Evolutionary conservation across 176 grass and related monocot species (phyloP).

Genomic region (Themeda triandra): DNA sequence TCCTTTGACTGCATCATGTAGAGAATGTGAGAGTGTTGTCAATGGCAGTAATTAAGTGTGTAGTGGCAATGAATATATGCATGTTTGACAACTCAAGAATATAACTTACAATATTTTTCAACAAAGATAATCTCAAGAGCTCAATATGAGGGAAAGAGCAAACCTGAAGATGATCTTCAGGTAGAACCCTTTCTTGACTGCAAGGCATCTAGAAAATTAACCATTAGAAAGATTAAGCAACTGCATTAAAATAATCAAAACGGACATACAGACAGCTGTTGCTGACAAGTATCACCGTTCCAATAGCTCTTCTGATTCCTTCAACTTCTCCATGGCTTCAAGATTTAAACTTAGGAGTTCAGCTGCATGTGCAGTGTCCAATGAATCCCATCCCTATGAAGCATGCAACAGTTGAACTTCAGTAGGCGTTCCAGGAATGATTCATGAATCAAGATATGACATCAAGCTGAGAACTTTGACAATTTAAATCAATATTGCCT

Average conservation of each 20-base stretch:
- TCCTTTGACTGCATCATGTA: no score
- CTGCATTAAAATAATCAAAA: not conserved
- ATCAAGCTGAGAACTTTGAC: not conserved
- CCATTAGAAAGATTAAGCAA: constrained; percentile 19
- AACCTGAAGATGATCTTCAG: constrained; percentile 75
- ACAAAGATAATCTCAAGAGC: not conserved
- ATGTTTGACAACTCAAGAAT: not conserved
- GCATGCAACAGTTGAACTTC: constrained; percentile 14
- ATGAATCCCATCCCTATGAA: constrained; percentile 85
- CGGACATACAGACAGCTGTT: not conserved
- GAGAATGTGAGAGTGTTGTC: no score
- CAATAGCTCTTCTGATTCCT: constrained; percentile 79
- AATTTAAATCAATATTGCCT: not conserved
- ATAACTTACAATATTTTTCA: not conserved
- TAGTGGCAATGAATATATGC: no score
- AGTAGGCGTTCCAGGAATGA: not conserved
- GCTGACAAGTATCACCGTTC: constrained; percentile 48
- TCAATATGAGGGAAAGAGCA: constrained; percentile 5
- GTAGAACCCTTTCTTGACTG: constrained; percentile 53
- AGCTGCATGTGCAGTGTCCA: constrained; percentile 57
- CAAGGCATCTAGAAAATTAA: constrained; percentile 69
- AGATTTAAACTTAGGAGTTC: constrained; percentile 66
- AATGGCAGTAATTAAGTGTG: no score
- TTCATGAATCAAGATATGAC: not conserved
- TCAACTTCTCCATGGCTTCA: constrained; percentile 51